Base-by-base conservation (phyloP, 2,329 filamentous ascomycete species). In the Nemania serpens region DNA sequence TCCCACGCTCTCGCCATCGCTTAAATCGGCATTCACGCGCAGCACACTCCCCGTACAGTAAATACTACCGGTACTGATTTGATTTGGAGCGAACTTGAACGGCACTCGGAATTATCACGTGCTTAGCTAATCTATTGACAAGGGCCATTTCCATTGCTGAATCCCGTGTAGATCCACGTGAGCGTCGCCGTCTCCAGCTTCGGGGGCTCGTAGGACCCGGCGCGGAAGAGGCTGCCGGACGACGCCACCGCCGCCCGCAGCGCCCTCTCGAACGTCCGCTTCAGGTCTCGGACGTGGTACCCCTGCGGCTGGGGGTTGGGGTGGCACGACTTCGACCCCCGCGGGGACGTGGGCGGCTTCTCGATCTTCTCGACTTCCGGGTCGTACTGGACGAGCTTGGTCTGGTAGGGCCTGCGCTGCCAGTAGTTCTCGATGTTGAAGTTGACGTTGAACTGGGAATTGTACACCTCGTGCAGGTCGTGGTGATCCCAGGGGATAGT, bases 371-470 rank as follows among this genome's bases (percentile, higher is more conserved):
- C 63, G 7, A 62, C 59, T 48, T 70, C 70, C 17, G 70, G 66
- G 5, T 71, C 69, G 58, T 71, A 72, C 29, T 62, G 53, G 7
- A 70, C 68, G 5, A 74, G 66, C 46, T 65, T 67, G 42, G 67
- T 72, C 46, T 76, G 72, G 56, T 79, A 77, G 6, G 78, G 79
- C 3, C 77, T 74, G 12, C 77, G 75, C 4, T 77, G 73, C 55
- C 75, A 75, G 59, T 76, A 73, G 68, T 76, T 73, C 18, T 79
- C 79, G 68, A 80, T 76, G 68, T 78, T 79, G 60, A 75, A 74
- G 58, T 80, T 79, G 54, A 80, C 76, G 68, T 81, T 79, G 63
- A 79, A 80, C 64, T 78, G 78, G 72, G 77, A 80, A 58, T 78
- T 75, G 67, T 80, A 80, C 2, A 77, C 75, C 60, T 80, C 77